Evolutionary conservation across 2,329 filamentous ascomycete species (phyloP).

Genomic region (Beauveria caledonica): DNA sequence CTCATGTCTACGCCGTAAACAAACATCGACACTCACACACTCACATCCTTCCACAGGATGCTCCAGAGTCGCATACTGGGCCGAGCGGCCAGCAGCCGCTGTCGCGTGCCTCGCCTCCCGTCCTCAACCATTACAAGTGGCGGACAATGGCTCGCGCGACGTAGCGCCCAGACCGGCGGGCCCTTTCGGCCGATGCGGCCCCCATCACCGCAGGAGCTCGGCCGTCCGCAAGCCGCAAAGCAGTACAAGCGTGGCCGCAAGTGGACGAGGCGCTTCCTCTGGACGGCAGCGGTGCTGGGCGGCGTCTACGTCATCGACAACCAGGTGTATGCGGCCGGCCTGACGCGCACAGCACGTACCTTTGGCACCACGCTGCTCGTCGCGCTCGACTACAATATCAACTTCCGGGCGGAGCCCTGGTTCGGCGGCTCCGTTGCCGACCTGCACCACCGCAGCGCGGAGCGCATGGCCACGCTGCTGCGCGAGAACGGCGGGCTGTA

Average conservation of each 20-base stretch:
- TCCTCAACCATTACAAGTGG: not conserved
- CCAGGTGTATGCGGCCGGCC: slow-evolving; percentile 68
- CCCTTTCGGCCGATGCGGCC: slow-evolving; percentile 62
- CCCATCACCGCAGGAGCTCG: slow-evolving; percentile 70
- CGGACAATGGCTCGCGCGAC: slow-evolving; percentile 10
- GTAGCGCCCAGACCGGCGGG: slow-evolving; percentile 24
- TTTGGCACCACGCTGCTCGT: slow-evolving; percentile 73
- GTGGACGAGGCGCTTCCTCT: slow-evolving; percentile 68
- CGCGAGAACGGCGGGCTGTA: slow-evolving; percentile 86
- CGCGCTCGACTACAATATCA: slow-evolving; percentile 91
- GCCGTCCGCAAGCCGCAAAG: slow-evolving; percentile 61
- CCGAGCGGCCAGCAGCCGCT: not conserved
- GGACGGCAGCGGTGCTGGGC: slow-evolving; percentile 51
- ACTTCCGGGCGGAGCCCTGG: slow-evolving; percentile 75
- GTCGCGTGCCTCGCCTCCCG: slow-evolving; percentile 9
- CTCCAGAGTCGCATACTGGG: slow-evolving; percentile 4
- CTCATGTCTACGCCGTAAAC: not conserved
- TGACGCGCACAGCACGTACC: slow-evolving; percentile 71
- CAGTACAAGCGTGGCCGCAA: slow-evolving; percentile 61
- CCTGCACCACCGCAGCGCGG: slow-evolving; percentile 75
- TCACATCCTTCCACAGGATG: not conserved
- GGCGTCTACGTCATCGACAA: slow-evolving; percentile 61
- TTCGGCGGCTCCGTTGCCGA: slow-evolving; percentile 66
- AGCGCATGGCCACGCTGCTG: slow-evolving; percentile 73
- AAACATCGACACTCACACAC: not conserved